phyloP scores from a whole-genome alignment of 768 basidiomycete species.

The Pleurotus pulmonarius region DNA sequence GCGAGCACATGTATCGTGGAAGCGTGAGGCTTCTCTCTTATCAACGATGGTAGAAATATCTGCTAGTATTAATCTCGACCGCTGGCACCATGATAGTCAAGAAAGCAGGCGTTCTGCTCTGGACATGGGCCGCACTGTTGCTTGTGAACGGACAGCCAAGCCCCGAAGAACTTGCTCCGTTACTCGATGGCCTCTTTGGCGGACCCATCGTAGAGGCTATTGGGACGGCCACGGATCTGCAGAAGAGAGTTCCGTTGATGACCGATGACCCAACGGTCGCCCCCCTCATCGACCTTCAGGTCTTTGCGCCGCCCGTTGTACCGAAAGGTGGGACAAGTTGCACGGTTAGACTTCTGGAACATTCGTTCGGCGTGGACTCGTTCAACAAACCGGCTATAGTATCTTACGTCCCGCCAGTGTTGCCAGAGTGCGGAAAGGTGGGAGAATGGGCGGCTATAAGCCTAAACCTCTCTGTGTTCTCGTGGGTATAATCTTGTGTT shows the following conservation, averaged over 20 bases:
- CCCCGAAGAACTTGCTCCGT: slow-evolving; percentile 17
- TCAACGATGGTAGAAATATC: neutral
- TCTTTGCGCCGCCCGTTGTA: slow-evolving; percentile 24
- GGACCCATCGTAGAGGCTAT: neutral
- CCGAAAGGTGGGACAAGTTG: slow-evolving; percentile 22
- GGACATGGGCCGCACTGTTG: neutral
- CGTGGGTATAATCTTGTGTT: slow-evolving; percentile 16
- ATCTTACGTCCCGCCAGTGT: slow-evolving; percentile 42
- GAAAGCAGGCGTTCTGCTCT: neutral
- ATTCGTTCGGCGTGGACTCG: slow-evolving; percentile 27
- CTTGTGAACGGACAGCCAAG: slow-evolving; percentile 14
- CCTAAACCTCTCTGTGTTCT: slow-evolving; percentile 56
- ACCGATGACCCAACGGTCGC: slow-evolving; percentile 23
- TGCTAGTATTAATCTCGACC: neutral
- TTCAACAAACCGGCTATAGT: slow-evolving; percentile 23
- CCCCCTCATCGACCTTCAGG: slow-evolving; percentile 25
- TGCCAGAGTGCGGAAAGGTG: slow-evolving; percentile 41
- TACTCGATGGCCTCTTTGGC: slow-evolving; percentile 16
- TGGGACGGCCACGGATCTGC: neutral
- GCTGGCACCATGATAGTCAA: neutral
- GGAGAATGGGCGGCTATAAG: slow-evolving; percentile 59
- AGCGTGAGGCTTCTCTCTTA: neutral
- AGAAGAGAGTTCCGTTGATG: slow-evolving; percentile 22
- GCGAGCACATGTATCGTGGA: neutral
- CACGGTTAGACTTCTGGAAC: slow-evolving; percentile 19